phyloP scores from a whole-genome alignment of 2,329 filamentous ascomycete species.

The Cryphonectria carpinicola region DNA sequence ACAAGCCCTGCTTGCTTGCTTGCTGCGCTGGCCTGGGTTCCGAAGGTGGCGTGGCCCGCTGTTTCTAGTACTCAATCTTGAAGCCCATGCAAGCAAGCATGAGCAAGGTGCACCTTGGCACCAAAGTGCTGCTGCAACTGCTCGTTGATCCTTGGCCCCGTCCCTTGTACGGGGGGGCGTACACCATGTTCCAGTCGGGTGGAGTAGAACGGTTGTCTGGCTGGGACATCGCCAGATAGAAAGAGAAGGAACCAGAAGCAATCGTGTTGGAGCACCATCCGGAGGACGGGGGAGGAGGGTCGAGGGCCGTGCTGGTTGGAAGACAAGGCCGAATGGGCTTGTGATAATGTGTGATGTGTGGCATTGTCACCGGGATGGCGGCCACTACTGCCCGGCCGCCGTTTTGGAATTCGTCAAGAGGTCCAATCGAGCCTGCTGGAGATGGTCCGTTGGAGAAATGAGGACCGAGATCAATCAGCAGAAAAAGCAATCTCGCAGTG shows the following conservation, averaged over 20 bases:
- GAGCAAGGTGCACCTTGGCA: not conserved
- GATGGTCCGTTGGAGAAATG: not conserved
- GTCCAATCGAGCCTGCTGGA: not conserved
- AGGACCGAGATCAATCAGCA: conserved; percentile 3
- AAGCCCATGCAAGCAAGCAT: not conserved
- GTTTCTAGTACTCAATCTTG: not conserved
- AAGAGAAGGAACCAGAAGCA: too few species aligned
- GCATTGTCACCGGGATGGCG: not conserved
- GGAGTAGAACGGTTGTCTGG: not conserved
- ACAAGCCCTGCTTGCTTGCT: not conserved
- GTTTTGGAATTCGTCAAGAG: not conserved
- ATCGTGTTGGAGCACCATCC: not conserved
- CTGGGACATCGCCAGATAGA: not conserved
- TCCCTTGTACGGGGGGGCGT: not conserved
- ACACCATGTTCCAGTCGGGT: not conserved
- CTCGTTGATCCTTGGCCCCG: not conserved
- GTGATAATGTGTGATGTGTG: not conserved
- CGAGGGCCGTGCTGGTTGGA: not conserved
- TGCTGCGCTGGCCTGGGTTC: not conserved
- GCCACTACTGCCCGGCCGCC: not conserved
- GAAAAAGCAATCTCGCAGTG: not conserved
- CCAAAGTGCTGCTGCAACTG: not conserved
- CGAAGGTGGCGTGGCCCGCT: not conserved
- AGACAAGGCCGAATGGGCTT: not conserved
- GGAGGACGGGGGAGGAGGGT: not conserved